These are phyloP conservation scores for Polychaeton citri DNA, from an alignment of 2,329 filamentous ascomycete genomes.

Conservation along the genomic window DNA sequence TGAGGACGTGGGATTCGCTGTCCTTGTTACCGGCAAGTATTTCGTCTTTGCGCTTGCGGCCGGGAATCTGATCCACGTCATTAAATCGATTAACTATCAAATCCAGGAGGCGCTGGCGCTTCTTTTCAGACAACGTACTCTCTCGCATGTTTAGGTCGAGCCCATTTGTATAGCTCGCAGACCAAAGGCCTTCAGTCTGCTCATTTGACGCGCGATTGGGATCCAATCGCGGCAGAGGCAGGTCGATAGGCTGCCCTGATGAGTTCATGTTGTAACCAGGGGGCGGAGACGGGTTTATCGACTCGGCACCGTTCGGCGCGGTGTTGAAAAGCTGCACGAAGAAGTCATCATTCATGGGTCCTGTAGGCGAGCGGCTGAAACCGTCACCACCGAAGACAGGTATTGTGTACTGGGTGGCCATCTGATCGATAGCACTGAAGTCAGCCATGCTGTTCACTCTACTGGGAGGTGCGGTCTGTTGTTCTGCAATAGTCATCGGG, in stretches of 20 bases:
- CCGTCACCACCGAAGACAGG: slow-evolving; percentile 78
- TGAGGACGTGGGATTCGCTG: slow-evolving; percentile 50
- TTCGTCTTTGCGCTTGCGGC: slow-evolving; percentile 60
- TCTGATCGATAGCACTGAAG: slow-evolving; percentile 28
- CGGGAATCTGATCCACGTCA: slow-evolving; percentile 60
- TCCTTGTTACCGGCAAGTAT: slow-evolving; percentile 68
- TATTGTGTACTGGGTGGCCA: slow-evolving; percentile 48
- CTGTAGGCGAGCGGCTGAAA: slow-evolving; percentile 71
- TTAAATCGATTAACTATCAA: slow-evolving; percentile 72
- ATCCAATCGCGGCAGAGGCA: slow-evolving; percentile 13
- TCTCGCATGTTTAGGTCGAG: slow-evolving; percentile 70
- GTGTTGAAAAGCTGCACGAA: slow-evolving; percentile 14
- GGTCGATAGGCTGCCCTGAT: slow-evolving; percentile 5
- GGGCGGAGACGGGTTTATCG: slow-evolving; percentile 11
- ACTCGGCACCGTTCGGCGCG: slow-evolving; percentile 5
- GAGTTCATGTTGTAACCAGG: slow-evolving; percentile 6
- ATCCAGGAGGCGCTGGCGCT: slow-evolving; percentile 63
- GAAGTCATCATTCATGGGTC: slow-evolving; percentile 14
- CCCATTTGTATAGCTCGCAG: slow-evolving; percentile 7
- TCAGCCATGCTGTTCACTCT: slow-evolving; percentile 12
- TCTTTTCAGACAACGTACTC: slow-evolving; percentile 71
- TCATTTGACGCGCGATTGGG: slow-evolving; percentile 6
- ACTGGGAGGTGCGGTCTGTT: slow-evolving; percentile 2
- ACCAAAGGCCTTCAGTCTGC: slow-evolving; percentile 1
- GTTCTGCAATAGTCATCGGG: background rate